Percentiles rank a stretch among this genome's conserved stretches.
These are phyloP conservation scores for Globisporangium megalacanthum DNA, from an alignment of 352 stramenopile species.

Conservation along the genomic window DNA sequence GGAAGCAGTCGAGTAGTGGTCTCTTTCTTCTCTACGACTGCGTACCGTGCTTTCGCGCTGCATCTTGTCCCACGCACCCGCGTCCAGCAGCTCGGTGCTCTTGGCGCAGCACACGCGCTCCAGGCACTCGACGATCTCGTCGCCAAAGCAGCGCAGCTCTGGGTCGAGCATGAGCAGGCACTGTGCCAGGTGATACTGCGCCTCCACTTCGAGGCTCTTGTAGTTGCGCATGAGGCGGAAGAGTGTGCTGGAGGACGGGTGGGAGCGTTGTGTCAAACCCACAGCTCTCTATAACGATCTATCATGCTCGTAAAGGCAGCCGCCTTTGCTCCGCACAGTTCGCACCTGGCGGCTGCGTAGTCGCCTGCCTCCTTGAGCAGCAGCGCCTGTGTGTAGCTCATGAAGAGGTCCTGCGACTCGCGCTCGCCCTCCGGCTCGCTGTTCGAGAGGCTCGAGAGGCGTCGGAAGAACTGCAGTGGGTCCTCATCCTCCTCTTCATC, in stretches of 20 bases:
- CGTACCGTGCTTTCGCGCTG: constrained; percentile 28
- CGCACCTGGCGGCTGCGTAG: constrained; percentile 31
- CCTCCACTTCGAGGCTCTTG: constrained; percentile 22
- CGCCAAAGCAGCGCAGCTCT: constrained; percentile 14
- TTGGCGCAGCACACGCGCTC: constrained; percentile 18
- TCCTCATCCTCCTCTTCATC: constrained; percentile 11
- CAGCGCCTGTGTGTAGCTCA: constrained; percentile 40
- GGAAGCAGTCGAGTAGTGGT: too few relatives aligned
- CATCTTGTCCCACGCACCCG: constrained; percentile 11
- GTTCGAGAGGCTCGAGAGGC: constrained; percentile 5
- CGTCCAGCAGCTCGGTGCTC: constrained; percentile 9
- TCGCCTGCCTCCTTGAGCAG: constrained; percentile 26
- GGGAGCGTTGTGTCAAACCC: not conserved
- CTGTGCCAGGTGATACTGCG: constrained; percentile 35
- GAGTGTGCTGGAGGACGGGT: constrained; percentile 12
- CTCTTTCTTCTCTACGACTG: not conserved
- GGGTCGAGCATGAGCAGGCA: constrained; percentile 38
- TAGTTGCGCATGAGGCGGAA: constrained; percentile 20
- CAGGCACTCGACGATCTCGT: constrained; percentile 25
- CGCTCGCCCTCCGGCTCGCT: not conserved
- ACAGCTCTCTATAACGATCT: not conserved
- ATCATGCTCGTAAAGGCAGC: not conserved
- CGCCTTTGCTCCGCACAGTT: not conserved
- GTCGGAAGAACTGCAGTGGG: constrained; percentile 27
- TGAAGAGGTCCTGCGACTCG: constrained; percentile 18